Percentiles rank a stretch among this genome's conserved stretches.
These are phyloP conservation scores for Yamadazyma sp. DNA, from an alignment of 805 yeast genomes.

Conservation along the genomic window DNA sequence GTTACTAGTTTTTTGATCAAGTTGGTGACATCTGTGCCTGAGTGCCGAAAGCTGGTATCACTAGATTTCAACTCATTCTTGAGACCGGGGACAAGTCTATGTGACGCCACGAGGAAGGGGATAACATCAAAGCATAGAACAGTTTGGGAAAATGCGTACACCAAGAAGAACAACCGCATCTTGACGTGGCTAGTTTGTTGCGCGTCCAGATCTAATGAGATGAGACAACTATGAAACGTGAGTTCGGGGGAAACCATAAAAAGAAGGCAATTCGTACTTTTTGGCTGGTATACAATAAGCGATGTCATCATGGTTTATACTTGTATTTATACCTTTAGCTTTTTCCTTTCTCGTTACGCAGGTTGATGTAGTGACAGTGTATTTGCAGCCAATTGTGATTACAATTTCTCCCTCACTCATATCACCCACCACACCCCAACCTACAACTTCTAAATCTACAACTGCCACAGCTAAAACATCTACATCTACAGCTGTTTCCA, in stretches of 20 bases:
- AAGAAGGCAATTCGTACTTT: too few species aligned
- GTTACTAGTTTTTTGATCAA: conserved; percentile 37
- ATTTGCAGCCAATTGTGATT: conserved; percentile 7
- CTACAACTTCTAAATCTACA: not conserved
- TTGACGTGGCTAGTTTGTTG: not conserved
- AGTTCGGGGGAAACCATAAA: too few species aligned
- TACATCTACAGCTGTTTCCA: not conserved
- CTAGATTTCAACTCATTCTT: conserved; percentile 19
- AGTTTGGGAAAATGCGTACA: not conserved
- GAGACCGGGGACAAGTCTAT: conserved; percentile 35
- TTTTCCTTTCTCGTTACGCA: conserved; percentile 3
- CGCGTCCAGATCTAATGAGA: not conserved
- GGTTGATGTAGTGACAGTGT: conserved; percentile 3
- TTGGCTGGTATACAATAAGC: too few species aligned
- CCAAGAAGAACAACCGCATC: conserved; percentile 3
- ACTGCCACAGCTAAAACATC: not conserved
- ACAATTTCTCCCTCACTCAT: not conserved
- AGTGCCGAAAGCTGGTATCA: conserved; percentile 23
- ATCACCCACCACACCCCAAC: not conserved
- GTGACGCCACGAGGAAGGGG: conserved; percentile 42
- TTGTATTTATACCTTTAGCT: too few species aligned
- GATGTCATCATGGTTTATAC: not conserved
- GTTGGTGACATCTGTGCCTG: conserved; percentile 28
- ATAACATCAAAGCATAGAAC: conserved; percentile 18
- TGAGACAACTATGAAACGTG: conserved; percentile 1